Percentiles rank a stretch among this genome's conserved stretches.
phyloP scores from a whole-genome alignment of 2,329 filamentous ascomycete species.

The Penicillium sp. region DNA sequence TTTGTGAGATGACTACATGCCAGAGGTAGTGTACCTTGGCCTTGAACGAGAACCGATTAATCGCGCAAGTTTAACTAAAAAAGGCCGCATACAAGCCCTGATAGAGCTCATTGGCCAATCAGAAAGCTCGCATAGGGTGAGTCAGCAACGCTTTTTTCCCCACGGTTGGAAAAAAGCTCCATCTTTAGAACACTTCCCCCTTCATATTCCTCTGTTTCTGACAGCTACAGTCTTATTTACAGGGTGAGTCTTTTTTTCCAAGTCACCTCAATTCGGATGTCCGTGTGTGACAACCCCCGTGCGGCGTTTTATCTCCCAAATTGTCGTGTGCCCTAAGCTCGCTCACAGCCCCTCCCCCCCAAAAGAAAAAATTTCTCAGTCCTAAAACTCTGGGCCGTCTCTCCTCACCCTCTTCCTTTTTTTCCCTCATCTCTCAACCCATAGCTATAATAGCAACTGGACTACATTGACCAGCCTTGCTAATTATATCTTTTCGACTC shows the following conservation, averaged over 20 bases:
- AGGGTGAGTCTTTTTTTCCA: conserved; percentile 15
- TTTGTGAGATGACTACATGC: too few relatives aligned
- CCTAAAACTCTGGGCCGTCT: conserved; percentile 18
- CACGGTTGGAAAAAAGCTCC: not conserved
- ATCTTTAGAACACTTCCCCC: not conserved
- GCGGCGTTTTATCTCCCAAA: conserved; percentile 18
- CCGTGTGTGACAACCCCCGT: conserved; percentile 3
- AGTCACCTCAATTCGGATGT: not conserved
- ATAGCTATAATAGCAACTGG: conserved; percentile 3
- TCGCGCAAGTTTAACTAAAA: not conserved
- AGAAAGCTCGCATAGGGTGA: not conserved
- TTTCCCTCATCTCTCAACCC: not conserved
- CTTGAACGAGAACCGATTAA: not conserved
- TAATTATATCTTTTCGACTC: not conserved
- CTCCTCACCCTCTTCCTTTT: not conserved
- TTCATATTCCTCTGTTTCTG: conserved; percentile 2
- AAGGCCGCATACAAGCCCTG: not conserved
- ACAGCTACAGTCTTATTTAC: conserved; percentile 3
- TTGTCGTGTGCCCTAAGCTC: conserved; percentile 20
- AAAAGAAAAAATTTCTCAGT: conserved; percentile 3
- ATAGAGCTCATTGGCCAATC: not conserved
- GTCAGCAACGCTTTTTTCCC: conserved; percentile 4
- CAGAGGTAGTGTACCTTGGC: too few relatives aligned
- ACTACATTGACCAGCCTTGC: not conserved
- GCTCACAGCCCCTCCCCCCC: conserved; percentile 8